Evolutionary conservation across 2,329 filamentous ascomycete species (phyloP).

Genomic region (Trichoderma simmonsii): DNA sequence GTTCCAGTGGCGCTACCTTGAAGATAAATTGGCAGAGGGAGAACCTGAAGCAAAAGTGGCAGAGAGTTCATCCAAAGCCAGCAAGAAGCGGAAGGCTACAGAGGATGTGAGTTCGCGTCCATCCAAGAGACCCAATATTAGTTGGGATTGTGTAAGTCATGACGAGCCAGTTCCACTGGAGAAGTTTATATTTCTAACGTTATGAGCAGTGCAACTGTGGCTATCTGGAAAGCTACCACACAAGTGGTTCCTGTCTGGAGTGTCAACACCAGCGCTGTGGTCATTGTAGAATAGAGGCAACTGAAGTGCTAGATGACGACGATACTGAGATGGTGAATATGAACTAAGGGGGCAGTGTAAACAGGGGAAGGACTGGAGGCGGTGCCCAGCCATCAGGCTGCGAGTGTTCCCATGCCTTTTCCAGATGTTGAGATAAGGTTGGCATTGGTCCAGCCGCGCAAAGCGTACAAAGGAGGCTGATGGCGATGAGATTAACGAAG

Average conservation of each 20-base stretch:
- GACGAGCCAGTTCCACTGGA: background rate
- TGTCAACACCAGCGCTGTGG: slow-evolving; percentile 13
- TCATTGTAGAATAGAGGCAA: slow-evolving; percentile 11
- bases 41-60: background rate
- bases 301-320: background rate
- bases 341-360: background rate
- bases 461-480: background rate
- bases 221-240: background rate
- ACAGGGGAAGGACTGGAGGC: background rate
- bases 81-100: slow-evolving; percentile 10
- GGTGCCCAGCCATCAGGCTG: background rate
- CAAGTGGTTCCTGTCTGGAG: slow-evolving; percentile 5
- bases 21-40: slow-evolving; percentile 22
- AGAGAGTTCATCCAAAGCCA: background rate
- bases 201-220: slow-evolving; percentile 24
- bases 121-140: background rate
- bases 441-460: background rate
- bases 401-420: background rate
- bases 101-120: background rate
- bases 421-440: background rate
- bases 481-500: background rate
- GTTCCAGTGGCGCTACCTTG: slow-evolving; percentile 51
- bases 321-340: background rate
- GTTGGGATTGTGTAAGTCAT: slow-evolving; percentile 30
- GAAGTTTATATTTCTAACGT: background rate